These are phyloP conservation scores for Limtongia smithiae DNA, from an alignment of 805 yeast genomes.

Conservation along the genomic window DNA sequence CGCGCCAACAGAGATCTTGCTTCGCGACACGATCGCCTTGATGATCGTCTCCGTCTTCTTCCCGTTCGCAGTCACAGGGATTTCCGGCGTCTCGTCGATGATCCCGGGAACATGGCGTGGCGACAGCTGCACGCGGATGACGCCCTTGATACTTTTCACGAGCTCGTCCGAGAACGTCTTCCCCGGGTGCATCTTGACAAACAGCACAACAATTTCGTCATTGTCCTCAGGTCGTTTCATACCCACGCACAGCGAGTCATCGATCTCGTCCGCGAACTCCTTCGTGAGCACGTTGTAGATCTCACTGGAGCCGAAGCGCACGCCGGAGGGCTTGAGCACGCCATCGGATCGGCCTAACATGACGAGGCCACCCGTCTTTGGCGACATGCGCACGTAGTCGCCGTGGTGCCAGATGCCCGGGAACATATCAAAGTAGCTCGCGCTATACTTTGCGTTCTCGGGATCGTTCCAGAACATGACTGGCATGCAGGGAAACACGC, in stretches of 20 bases:
- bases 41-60: conserved; percentile 31
- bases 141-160: conserved; percentile 6
- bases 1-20: conserved; percentile 26
- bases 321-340: conserved; percentile 30
- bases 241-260: conserved; percentile 31
- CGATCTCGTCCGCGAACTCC: conserved; percentile 22
- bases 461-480: conserved; percentile 30
- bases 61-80: conserved; percentile 32
- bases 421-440: conserved; percentile 28
- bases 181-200: conserved; percentile 23
- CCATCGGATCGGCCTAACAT: conserved; percentile 33
- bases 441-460: conserved; percentile 19
- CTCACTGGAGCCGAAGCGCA: conserved; percentile 31
- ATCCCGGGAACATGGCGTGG: conserved; percentile 31
- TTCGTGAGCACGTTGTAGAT: conserved; percentile 28
- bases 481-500: conserved; percentile 32
- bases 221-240: conserved; percentile 24
- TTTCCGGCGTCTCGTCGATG: conserved; percentile 28
- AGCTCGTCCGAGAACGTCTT: conserved; percentile 13
- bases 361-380: conserved; percentile 26
- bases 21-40: conserved; percentile 26
- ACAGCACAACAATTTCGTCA: conserved; percentile 30
- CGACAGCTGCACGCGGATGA: conserved; percentile 26
- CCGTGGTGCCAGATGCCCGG: conserved; percentile 32
- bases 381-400: conserved; percentile 26